Base-by-base conservation (phyloP, 73 alveolate species). In the Diophrys sp. region DNA sequence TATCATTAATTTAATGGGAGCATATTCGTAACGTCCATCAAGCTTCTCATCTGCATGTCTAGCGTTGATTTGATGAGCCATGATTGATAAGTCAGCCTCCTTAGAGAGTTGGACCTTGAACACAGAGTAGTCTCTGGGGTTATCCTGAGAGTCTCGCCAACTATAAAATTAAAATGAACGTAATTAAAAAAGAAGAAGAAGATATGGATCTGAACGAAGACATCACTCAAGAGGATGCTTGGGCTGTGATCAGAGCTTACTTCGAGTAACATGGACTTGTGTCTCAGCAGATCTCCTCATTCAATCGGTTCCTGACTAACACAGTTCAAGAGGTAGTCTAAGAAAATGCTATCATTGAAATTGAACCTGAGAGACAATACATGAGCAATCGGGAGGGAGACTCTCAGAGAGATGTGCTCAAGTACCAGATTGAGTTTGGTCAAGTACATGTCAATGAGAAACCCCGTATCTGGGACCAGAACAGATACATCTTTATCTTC, bases 241-340 rank as follows among this genome's bases (percentile, higher is more conserved):
- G 99, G 98, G 91, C 93, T 62, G 96, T 95, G 55, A 90, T 93
- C 28, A 27, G 92, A 33, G 86, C 96, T 23, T 95, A 85, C 89
- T 95, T 95, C 86, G 79, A 88, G 32, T 92, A 95, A 70, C 95
- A 93, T 85, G 99, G 99, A 26, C 78, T 95, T 25, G 96, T 95
- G 23, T 84, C 97, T 11, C 97, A 95, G 82, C 92, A 95, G 89
- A 89, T 95, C 34, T 93, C 97, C 14, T 93, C 98, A 33, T 95
- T 88, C 85, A 90, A 95, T 83, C 89, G 95, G 71, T 95, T 95
- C 82, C 67, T 95, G 68, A 87, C 82, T 73, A 79, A 74, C 88
- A 88, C 89, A 73, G 81, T 95, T 70, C 94, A 93, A 79, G 99
- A 95, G 62, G 91, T 95, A 23, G 84, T 95, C 14, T 81, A 83